A percentile compares a stretch with the other conserved stretches of the same genome.
These are phyloP conservation scores for Xylariaceae sp. DNA, from an alignment of 2,329 filamentous ascomycete species.

Conservation along the genomic window DNA sequence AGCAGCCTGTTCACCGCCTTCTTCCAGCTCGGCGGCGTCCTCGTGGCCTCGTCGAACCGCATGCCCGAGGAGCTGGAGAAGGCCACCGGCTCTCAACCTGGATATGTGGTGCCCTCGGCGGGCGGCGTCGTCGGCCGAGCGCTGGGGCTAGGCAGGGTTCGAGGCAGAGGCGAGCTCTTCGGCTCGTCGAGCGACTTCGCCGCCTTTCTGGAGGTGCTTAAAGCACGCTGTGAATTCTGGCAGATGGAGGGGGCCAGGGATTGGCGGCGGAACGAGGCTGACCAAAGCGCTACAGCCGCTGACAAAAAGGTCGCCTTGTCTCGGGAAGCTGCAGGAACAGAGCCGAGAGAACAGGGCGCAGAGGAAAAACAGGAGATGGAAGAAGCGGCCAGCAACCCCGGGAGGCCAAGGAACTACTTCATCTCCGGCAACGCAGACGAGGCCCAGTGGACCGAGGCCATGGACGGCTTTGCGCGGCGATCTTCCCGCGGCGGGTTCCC, in stretches of 20 bases:
- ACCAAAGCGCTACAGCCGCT: too few species aligned
- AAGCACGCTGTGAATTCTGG: conserved; percentile 74
- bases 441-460: conserved; percentile 18
- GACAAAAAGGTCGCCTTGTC: conserved; percentile 18
- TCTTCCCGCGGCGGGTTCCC: conserved; percentile 11
- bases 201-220: conserved; percentile 66
- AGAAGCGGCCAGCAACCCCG: conserved; percentile 5
- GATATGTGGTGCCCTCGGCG: conserved; percentile 48
- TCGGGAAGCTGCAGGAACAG: neutral
- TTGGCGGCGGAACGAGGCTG: conserved; percentile 54
- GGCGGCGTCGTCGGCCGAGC: conserved; percentile 43
- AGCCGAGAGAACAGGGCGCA: neutral
- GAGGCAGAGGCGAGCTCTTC: conserved; percentile 42
- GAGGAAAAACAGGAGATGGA: neutral
- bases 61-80: conserved; percentile 77
- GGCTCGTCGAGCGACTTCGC: conserved; percentile 65
- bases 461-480: conserved; percentile 4
- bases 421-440: conserved; percentile 18
- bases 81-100: conserved; percentile 62
- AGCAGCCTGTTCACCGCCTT: conserved; percentile 72
- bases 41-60: conserved; percentile 73
- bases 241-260: conserved; percentile 71
- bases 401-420: conserved; percentile 23
- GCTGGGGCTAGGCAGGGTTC: conserved; percentile 31
- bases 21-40: conserved; percentile 73